Evolutionary conservation across 805 yeast species (phyloP).

Genomic region (Suhomyces vadensis): DNA sequence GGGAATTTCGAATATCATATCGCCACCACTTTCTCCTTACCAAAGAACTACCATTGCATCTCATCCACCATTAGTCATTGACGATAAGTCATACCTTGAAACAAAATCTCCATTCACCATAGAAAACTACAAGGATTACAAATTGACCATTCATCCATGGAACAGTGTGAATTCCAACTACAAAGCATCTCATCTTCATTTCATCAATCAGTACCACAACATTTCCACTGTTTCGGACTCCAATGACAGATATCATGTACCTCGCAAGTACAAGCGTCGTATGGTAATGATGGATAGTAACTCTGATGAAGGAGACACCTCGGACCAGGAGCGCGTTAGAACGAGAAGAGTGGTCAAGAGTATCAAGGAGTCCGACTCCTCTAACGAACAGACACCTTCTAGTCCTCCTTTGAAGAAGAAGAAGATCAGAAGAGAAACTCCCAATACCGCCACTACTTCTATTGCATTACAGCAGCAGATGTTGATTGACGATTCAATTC

Average conservation of each 20-base stretch:
- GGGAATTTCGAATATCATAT: constrained; percentile 19
- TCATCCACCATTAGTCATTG: constrained; percentile 9
- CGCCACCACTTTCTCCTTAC: constrained; percentile 31
- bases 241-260: constrained; percentile 9
- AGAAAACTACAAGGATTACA: constrained; percentile 46
- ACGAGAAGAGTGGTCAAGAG: constrained; percentile 58
- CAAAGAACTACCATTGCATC: constrained; percentile 7
- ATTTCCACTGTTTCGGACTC: constrained; percentile 14
- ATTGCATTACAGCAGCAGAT: constrained; percentile 47
- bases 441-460: constrained; percentile 25
- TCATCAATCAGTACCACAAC: constrained; percentile 52
- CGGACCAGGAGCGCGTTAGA: constrained; percentile 50
- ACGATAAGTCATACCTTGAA: constrained; percentile 11
- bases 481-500: constrained; percentile 67
- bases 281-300: constrained; percentile 9
- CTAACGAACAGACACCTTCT: constrained; percentile 20
- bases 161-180: constrained; percentile 43
- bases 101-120: constrained; percentile 40
- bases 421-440: constrained; percentile 34
- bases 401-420: constrained; percentile 44
- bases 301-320: constrained; percentile 25
- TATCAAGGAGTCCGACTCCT: constrained; percentile 17
- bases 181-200: constrained; percentile 50
- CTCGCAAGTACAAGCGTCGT: constrained; percentile 14
- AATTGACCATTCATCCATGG: constrained; percentile 56